These are phyloP conservation scores for Peterozyma toletana DNA, from an alignment of 805 yeast species.

Conservation along the genomic window DNA sequence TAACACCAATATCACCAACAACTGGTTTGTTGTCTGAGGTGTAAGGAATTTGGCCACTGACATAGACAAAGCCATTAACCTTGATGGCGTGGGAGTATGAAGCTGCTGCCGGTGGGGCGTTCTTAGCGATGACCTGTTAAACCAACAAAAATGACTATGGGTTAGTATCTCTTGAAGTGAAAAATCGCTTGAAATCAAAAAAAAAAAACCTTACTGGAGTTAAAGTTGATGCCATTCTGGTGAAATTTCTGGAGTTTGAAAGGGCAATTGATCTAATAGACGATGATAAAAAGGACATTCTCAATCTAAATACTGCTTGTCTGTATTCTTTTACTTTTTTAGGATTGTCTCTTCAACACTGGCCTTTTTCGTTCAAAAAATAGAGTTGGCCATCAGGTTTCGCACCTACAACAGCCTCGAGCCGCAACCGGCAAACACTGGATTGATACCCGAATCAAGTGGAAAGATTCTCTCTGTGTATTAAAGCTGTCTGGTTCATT, in stretches of 20 bases:
- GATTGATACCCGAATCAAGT: too few relatives aligned
- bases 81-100: conserved; percentile 94
- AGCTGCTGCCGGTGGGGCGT: conserved; percentile 96
- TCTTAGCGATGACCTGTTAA: conserved; percentile 48
- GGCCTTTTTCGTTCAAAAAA: too few relatives aligned
- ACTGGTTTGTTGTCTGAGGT: conserved; percentile 77
- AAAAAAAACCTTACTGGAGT: conserved; percentile 24
- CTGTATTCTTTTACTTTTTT: too few relatives aligned
- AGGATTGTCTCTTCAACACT: too few relatives aligned
- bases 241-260: conserved; percentile 8
- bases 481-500: too few relatives aligned
- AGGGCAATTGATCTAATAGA: neutral
- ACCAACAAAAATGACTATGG: too few relatives aligned
- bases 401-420: too few relatives aligned
- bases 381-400: too few relatives aligned
- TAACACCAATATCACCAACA: conserved; percentile 68
- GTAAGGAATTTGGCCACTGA: conserved; percentile 93
- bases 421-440: too few relatives aligned
- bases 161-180: neutral
- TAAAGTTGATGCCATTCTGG: conserved; percentile 27
- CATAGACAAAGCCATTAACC: conserved; percentile 82
- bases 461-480: too few relatives aligned
- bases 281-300: too few relatives aligned
- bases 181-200: neutral
- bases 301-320: too few relatives aligned